These are phyloP conservation scores for Chlorella ohadii DNA, from an alignment of 139 green algal species.

Conservation along the genomic window DNA sequence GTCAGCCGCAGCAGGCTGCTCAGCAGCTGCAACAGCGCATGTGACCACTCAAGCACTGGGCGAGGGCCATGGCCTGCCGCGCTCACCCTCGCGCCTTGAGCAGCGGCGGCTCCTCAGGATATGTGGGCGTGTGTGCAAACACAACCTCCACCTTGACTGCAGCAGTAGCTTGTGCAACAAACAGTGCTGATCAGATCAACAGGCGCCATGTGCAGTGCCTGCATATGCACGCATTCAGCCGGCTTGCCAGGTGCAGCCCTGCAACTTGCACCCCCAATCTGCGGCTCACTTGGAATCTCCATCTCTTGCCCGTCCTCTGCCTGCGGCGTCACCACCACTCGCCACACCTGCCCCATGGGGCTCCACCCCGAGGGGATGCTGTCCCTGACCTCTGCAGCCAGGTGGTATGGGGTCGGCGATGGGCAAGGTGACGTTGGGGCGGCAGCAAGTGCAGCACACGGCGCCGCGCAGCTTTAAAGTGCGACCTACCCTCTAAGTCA, in stretches of 20 bases:
- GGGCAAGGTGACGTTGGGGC: neutral
- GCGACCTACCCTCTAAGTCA: constrained; percentile 46
- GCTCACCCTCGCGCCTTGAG: constrained; percentile 56
- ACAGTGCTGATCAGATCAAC: neutral
- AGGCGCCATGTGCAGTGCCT: neutral
- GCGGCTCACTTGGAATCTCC: constrained; percentile 30
- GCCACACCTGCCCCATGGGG: constrained; percentile 2
- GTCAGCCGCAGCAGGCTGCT: no score
- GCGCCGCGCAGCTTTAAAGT: no score
- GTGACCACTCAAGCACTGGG: no score
- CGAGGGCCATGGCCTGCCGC: neutral
- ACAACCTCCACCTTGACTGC: constrained; percentile 49
- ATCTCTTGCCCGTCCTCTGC: constrained; percentile 19
- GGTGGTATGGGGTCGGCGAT: neutral
- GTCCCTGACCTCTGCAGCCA: constrained; percentile 41
- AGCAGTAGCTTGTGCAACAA: neutral
- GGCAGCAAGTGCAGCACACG: no score
- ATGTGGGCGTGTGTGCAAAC: constrained; percentile 60
- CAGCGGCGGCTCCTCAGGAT: constrained; percentile 61
- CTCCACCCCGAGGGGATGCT: constrained; percentile 45
- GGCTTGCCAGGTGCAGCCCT: neutral
- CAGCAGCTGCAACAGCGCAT: no score
- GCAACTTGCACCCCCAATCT: neutral
- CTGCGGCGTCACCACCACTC: constrained; percentile 39
- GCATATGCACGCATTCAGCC: no score